Base-by-base conservation (phyloP, 805 yeast species). In the Kluyveromyces wickerhamii region DNA sequence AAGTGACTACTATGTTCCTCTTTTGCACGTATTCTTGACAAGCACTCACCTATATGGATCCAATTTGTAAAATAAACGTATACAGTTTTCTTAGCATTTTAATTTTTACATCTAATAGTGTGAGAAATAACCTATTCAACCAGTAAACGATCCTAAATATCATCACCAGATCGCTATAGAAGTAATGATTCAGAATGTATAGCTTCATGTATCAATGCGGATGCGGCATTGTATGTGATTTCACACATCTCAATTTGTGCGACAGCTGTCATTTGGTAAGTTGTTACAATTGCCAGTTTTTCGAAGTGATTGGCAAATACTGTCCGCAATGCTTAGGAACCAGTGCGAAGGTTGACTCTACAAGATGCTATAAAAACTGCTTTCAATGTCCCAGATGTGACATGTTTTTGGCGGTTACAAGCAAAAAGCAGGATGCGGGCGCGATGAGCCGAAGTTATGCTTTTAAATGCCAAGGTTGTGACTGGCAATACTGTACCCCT, bases 381-480 rank as follows among this genome's bases (percentile, higher is more conserved):
- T 29, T 39, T 18, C 36, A 39, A 26, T 39, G 42, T 19, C 39
- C 39, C 3, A 22, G 34, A 8, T 39, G 42, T 33, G 27, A 32
- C 6, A 21, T 31, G 28, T 28, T 14, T 7, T 11, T 35, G n/a
- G n/a, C 12, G 11, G 18, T 35, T 15, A 13, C 33, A 14, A 29
- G 27, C 13, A 24, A 25, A 8, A 22, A 27, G 13, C 18, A 11
- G 5, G 21, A 4, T 7, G 28, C 17, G 5, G 8, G 5, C 13
- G 14, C 17, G 8, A 13, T n/a, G 7, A 10, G 12, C 26, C 20
- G 29, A 23, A 30, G 21, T 7, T 34, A 32, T 21, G 8, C 28
- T 12, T 21, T 39, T 12, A 27, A 27, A 13, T 39, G 42, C 32
- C 23, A 26, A 11, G 42, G 42, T n/a, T 39, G 42, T 19, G 20